Evolutionary conservation across 257 asterid genomes (phyloP), one percentile per base, ranked within the genome.

Genomic region (Cruciata laevipes): DNA sequence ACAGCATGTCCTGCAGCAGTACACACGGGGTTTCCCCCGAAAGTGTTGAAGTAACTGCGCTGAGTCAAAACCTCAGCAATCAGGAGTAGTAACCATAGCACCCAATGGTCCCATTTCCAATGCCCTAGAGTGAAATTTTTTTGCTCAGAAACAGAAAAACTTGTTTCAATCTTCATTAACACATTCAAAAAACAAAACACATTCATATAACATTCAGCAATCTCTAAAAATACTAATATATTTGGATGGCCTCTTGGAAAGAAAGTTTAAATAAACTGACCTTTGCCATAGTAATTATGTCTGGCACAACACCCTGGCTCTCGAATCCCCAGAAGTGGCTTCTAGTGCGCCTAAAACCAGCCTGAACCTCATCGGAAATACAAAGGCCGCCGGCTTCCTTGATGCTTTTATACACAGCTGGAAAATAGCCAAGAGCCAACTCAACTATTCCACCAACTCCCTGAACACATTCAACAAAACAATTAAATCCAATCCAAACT

Each of bases 21-120:
- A 66, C 95, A 81, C 32, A 88, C 91, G 6, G 96, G 96, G 66
- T 88, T 86, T 27, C 96, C 94, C 68, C 95, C 96, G n/a, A 88
- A 88, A 4, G 91, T 84, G 75, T 88, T 88, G 83, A 86, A 86
- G 85, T 88, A 88, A 74, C 83, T 80, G 23, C 92, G 78, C 5
- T 66, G 84, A 10, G 82, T 84, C 76, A 88, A 73, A 27, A 84
- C 92, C 76, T 83, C 80, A 0, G 95, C 90, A 5, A 88, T 83
- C 69, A 3, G 85, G 90, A 61, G 87, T 85, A 0, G 95, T 88
- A 68, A 88, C 90, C 49, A 88, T 88, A 4, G 95, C 92, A 30
- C 95, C 95, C 5, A 88, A 81, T 0, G 90, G 92, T 79, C 35
- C 95, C 92, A 25, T 87, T 85, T 51, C 92, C 95, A 61, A 88